These are phyloP conservation scores for Cytospora schulzeri DNA, from an alignment of 2,329 filamentous ascomycete genomes.

Conservation along the genomic window DNA sequence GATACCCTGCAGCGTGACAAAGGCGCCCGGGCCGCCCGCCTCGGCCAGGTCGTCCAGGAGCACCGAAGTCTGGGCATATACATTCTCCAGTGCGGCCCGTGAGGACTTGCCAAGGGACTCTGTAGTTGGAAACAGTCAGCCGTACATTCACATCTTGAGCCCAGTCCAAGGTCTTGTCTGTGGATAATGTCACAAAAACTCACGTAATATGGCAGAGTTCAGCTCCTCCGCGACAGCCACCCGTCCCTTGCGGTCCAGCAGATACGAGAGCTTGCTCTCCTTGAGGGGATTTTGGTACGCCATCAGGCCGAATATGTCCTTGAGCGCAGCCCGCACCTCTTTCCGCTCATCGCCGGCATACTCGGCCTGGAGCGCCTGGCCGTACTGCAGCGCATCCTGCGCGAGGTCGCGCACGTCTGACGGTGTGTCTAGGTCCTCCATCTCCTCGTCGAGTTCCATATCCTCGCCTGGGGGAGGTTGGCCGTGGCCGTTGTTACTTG, in stretches of 20 bases:
- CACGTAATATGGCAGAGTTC: conserved; percentile 89
- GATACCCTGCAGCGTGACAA: conserved; percentile 66
- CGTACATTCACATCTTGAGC: neutral
- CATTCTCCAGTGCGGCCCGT: conserved; percentile 78
- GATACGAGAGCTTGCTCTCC: conserved; percentile 71
- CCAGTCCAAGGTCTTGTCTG: neutral
- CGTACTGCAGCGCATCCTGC: conserved; percentile 74
- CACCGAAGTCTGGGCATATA: conserved; percentile 84
- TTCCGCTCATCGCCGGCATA: conserved; percentile 71
- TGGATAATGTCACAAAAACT: no score
- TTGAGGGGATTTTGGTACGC: conserved; percentile 82
- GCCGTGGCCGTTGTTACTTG: conserved; percentile 44
- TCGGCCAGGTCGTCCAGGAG: conserved; percentile 81
- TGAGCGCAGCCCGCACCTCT: conserved; percentile 72
- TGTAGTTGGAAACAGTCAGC: conserved; percentile 41
- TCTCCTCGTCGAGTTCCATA: conserved; percentile 61
- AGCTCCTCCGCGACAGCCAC: conserved; percentile 86
- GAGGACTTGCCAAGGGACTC: conserved; percentile 90
- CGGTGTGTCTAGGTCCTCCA: conserved; percentile 39
- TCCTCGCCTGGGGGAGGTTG: conserved; percentile 48
- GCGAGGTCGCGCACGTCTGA: conserved; percentile 51
- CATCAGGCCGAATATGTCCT: conserved; percentile 85
- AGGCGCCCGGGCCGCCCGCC: conserved; percentile 78
- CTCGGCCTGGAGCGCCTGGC: conserved; percentile 74
- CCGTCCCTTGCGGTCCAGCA: conserved; percentile 76